Conservation (phyloP, 2,329 filamentous ascomycete species). For the Pyrenochaeta sp. region DNA sequence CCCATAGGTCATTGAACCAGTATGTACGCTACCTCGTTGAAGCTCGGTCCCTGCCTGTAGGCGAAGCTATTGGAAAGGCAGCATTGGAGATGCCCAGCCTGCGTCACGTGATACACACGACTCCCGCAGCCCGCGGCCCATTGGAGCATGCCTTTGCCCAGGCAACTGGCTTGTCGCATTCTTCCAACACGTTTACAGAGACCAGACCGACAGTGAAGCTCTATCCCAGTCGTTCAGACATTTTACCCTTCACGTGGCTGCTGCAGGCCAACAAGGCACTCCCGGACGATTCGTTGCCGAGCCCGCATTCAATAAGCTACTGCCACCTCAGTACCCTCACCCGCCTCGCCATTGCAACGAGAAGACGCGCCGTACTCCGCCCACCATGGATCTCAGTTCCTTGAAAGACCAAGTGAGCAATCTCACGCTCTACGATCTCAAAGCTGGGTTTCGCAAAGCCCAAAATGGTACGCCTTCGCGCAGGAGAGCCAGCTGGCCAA, state of each 20-base stretch:
- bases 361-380: conserved; percentile 9
- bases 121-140: not conserved
- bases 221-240: not conserved
- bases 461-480: conserved; percentile 79
- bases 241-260: not conserved
- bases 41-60: too few species aligned
- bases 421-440: conserved; percentile 92
- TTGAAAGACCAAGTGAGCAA: conserved; percentile 89
- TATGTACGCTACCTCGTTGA: too few species aligned
- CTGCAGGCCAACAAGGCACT: not conserved
- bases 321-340: conserved; percentile 10
- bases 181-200: not conserved
- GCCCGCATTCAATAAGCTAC: conserved; percentile 11
- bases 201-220: not conserved
- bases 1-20: too few species aligned
- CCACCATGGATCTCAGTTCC: conserved; percentile 82
- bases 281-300: conserved; percentile 18
- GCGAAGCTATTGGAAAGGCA: too few species aligned
- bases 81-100: not conserved
- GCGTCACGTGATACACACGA: not conserved
- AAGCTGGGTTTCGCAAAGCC: conserved; percentile 92
- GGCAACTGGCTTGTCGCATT: not conserved
- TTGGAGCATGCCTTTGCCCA: not conserved
- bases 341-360: conserved; percentile 5
- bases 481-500: conserved; percentile 23